These are phyloP conservation scores for Coemansia sp. DNA, from an alignment of 192 early-diverging fungal species.

Conservation along the genomic window DNA sequence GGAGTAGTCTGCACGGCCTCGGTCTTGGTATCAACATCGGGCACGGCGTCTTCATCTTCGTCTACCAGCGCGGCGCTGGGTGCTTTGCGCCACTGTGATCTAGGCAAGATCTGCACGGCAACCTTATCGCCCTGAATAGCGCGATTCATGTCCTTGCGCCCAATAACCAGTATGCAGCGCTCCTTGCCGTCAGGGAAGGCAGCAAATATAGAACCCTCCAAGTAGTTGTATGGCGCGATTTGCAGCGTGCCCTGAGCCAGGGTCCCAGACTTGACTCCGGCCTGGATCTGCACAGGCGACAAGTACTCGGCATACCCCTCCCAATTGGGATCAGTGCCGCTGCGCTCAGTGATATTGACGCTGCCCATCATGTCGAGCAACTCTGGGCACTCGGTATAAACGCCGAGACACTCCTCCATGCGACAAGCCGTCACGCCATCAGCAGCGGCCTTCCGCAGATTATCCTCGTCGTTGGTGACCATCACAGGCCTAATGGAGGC, in stretches of 20 bases:
- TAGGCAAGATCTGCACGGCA: slow-evolving; percentile 83
- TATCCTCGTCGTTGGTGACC: slow-evolving; percentile 90
- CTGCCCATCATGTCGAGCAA: slow-evolving; percentile 87
- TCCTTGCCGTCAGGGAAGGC: slow-evolving; percentile 72
- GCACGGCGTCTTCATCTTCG: slow-evolving; percentile 60
- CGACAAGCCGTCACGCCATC: slow-evolving; percentile 68
- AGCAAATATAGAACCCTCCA: slow-evolving; percentile 79
- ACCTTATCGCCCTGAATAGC: slow-evolving; percentile 90
- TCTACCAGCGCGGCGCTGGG: slow-evolving; percentile 74
- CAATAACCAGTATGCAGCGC: slow-evolving; percentile 72
- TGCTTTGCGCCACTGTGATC: slow-evolving; percentile 76
- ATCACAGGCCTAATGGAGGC: slow-evolving; percentile 61
- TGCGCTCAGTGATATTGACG: slow-evolving; percentile 46
- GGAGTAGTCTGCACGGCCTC: slow-evolving; percentile 5
- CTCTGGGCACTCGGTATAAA: slow-evolving; percentile 74
- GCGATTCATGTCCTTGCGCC: slow-evolving; percentile 83
- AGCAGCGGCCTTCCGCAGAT: slow-evolving; percentile 65
- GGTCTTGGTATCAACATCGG: slow-evolving; percentile 22
- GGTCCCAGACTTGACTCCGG: slow-evolving; percentile 78
- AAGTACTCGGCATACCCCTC: slow-evolving; percentile 67
- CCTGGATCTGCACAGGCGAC: slow-evolving; percentile 70
- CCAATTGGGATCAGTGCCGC: slow-evolving; percentile 50
- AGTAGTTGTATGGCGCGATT: slow-evolving; percentile 84
- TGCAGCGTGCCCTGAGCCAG: slow-evolving; percentile 79
- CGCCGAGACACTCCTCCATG: slow-evolving; percentile 75